Evolutionary conservation across 768 basidiomycete genomes (phyloP), one percentile per base, ranked within the genome.

Genomic region (Amanita rubescens): DNA sequence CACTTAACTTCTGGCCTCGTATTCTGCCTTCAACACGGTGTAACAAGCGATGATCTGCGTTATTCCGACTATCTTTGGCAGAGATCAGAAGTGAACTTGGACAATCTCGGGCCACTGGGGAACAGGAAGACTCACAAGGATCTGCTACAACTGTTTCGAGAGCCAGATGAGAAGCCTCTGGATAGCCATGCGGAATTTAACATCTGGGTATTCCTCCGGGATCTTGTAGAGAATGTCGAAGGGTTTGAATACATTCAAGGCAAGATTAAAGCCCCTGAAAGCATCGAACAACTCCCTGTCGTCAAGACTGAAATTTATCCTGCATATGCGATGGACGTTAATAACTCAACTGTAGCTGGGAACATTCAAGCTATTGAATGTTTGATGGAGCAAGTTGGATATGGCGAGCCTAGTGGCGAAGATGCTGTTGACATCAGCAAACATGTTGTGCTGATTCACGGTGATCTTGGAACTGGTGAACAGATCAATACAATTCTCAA

Each of bases 1-100:
- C 64, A 65, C 45, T 43, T 65, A 3, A 69, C 64, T 3, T 63
- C 62, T 3, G 65, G 59, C 6, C 38, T 60, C 12, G 35, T 63
- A 1, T 56, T 69, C 30, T 58, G 49, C 5, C 51, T 67, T 1
- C 38, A 58, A 22, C 59, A 66, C 54, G 60, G 59, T 3, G 48
- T 64, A 10, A 59, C 52, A 10, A 14, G 12, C 17, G 58, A 57
- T 7, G 53, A 59, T 49, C 49, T 64, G 47, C 32, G 54, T 11
- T 62, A 58, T 48, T 60, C 63, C 10, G 35, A 57, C 19, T 39
- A 58, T 24, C 53, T 64, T 1, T 67, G 60, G 63, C 46, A 59
- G 24, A 56, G 55, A 17, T 59, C 50, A 5, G 8, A n/a, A 5
- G 14, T 53, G 3, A 63, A 61, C 54, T 51, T 48, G 15, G 15